Percentiles rank a stretch among this genome's conserved stretches.
phyloP scores from a whole-genome alignment of 345 rosid species.

The Populus deltoides region DNA sequence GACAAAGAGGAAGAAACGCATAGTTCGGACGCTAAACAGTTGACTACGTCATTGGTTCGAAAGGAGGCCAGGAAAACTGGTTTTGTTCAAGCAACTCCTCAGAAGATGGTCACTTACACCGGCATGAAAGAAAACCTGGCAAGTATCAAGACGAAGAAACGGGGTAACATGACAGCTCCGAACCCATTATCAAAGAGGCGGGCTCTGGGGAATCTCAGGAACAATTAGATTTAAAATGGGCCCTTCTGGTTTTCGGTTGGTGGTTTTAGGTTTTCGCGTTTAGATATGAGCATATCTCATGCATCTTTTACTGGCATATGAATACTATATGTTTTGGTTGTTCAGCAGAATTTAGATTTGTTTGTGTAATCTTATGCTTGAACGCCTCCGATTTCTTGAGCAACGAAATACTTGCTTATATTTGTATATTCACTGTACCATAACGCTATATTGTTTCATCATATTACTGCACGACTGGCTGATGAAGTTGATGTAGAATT shows the following conservation, averaged over 20 bases:
- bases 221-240: constrained; percentile 3
- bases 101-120: not conserved
- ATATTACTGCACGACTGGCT: not conserved
- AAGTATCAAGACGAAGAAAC: constrained; percentile 16
- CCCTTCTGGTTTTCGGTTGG: not conserved
- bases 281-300: constrained; percentile 12
- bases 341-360: not conserved
- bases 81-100: constrained; percentile 17
- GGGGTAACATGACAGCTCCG: constrained; percentile 13
- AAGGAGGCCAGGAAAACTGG: not conserved
- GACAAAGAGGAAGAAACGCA: constrained; percentile 9
- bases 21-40: not conserved
- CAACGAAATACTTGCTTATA: not conserved
- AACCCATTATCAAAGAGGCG: constrained; percentile 24
- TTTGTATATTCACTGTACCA: not conserved
- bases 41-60: constrained; percentile 10
- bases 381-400: not conserved
- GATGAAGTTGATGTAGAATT: too few relatives aligned
- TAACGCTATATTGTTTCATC: not conserved
- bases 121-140: constrained; percentile 33
- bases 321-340: not conserved
- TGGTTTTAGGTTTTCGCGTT: not conserved
- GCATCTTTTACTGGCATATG: not conserved
- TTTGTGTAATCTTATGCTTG: not conserved
- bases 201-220: constrained; percentile 27